Percentiles rank a stretch among this genome's conserved stretches.
Evolutionary conservation across 805 yeast species (phyloP).

Genomic region (Hanseniaspora valbyensis): DNA sequence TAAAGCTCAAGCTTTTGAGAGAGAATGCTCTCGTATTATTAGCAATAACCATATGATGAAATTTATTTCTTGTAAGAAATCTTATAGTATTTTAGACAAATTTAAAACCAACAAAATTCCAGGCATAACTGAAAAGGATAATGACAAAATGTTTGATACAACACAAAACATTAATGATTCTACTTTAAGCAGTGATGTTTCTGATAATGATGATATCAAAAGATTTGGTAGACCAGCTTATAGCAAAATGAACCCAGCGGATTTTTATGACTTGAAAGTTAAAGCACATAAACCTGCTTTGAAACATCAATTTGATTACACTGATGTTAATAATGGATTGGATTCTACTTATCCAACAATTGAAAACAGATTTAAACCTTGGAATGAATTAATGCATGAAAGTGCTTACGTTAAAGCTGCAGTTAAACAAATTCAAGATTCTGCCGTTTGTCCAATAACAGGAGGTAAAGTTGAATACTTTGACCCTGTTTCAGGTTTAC

Average conservation of each 20-base stretch:
- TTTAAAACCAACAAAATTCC: constrained; percentile 10
- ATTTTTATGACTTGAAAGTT: neutral
- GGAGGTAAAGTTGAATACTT: constrained; percentile 66
- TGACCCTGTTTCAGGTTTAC: constrained; percentile 91
- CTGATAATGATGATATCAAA: constrained; percentile 7
- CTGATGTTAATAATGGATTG: constrained; percentile 2
- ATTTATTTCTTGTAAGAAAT: neutral
- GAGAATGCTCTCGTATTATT: neutral
- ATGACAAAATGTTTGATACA: constrained; percentile 1
- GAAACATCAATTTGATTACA: neutral
- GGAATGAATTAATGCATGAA: constrained; percentile 87
- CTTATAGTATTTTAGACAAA: constrained; percentile 7
- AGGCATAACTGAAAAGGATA: neutral
- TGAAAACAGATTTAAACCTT: constrained; percentile 65
- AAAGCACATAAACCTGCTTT: constrained; percentile 10
- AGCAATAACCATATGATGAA: neutral
- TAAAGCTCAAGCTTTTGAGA: neutral
- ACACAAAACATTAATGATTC: constrained; percentile 2
- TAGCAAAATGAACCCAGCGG: constrained; percentile 6
- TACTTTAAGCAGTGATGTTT: neutral
- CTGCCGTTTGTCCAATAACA: constrained; percentile 87
- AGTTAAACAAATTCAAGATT: constrained; percentile 65
- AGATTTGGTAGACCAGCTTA: constrained; percentile 11
- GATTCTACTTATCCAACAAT: constrained; percentile 56
- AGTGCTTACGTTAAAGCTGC: constrained; percentile 76